A percentile compares a stretch with the other conserved stretches of the same genome.
phyloP scores from a whole-genome alignment of 257 asterid genomes.

The Gynochthodes officinalis region DNA sequence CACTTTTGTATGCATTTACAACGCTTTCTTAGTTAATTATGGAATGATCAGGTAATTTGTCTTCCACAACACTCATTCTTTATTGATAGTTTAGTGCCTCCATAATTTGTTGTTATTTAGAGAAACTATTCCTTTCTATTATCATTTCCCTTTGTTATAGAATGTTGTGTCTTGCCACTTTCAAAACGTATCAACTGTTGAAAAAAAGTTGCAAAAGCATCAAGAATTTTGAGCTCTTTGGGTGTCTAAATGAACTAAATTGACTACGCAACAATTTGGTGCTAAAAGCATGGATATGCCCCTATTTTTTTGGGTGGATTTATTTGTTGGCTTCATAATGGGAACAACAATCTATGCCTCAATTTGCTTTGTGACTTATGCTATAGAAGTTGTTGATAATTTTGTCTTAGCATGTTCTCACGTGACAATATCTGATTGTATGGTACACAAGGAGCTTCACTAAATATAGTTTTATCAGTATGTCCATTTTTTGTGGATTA shows the following conservation, averaged over 20 bases:
- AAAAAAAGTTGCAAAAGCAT: neutral
- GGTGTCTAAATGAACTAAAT: neutral
- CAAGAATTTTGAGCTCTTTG: neutral
- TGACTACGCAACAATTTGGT: neutral
- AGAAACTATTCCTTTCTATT: neutral
- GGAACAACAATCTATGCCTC: neutral
- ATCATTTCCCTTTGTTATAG: neutral
- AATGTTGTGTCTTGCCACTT: neutral
- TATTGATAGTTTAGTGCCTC: neutral
- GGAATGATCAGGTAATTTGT: conserved; percentile 1
- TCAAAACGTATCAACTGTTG: neutral
- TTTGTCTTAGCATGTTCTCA: neutral
- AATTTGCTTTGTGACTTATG: neutral
- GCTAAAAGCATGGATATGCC: neutral
- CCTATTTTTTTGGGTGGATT: no score
- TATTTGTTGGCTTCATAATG: neutral
- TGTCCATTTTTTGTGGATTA: neutral
- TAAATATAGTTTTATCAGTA: neutral
- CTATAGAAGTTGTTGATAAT: neutral
- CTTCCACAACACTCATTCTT: neutral
- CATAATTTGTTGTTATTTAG: neutral
- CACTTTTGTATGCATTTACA: neutral
- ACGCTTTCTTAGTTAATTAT: neutral
- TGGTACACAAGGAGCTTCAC: neutral
- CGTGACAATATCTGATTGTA: neutral